A percentile compares a stretch with the other conserved stretches of the same genome.
Evolutionary conservation across 352 stramenopile genomes (phyloP).

Genomic region (Phytophthora hibernalis): DNA sequence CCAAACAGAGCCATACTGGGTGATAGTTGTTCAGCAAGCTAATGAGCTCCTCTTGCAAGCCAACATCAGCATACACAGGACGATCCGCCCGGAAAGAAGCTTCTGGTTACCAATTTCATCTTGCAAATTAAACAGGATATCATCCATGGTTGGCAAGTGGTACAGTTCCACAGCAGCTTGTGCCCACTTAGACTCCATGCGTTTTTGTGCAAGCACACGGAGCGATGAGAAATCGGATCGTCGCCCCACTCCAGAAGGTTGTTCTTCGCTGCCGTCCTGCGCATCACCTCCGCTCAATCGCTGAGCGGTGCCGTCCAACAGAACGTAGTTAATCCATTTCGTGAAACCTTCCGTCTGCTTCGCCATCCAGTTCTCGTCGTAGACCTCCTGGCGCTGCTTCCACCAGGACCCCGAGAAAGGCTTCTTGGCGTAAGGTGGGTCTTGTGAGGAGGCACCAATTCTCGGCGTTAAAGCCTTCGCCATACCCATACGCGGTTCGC

Average conservation of each 20-base stretch:
- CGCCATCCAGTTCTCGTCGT: slow-evolving; percentile 82
- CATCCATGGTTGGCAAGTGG: slow-evolving; percentile 54
- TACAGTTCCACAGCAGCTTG: slow-evolving; percentile 69
- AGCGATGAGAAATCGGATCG: slow-evolving; percentile 74
- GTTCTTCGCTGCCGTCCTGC: slow-evolving; percentile 18
- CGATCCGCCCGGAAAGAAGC: slow-evolving; percentile 89
- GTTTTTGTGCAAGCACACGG: slow-evolving; percentile 74
- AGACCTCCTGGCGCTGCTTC: slow-evolving; percentile 70
- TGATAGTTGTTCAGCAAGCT: slow-evolving; percentile 92
- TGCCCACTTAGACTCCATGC: slow-evolving; percentile 72
- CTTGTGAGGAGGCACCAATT: slow-evolving; percentile 3
- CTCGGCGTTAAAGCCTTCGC: slow-evolving; percentile 4
- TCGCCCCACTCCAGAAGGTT: slow-evolving; percentile 20
- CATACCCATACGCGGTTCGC: slow-evolving; percentile 15
- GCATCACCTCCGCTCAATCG: slow-evolving; percentile 35
- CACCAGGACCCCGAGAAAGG: slow-evolving; percentile 66
- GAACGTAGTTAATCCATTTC: slow-evolving; percentile 90
- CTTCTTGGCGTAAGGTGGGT: slow-evolving; percentile 24
- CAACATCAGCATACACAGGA: slow-evolving; percentile 92
- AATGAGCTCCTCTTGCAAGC: slow-evolving; percentile 87
- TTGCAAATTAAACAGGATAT: slow-evolving; percentile 68
- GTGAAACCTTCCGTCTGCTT: slow-evolving; percentile 86
- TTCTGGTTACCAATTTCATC: slow-evolving; percentile 76
- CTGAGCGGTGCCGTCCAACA: slow-evolving; percentile 62
- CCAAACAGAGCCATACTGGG: slow-evolving; percentile 91